These are phyloP conservation scores for Colletotrichum tanaceti DNA, from an alignment of 2,329 filamentous ascomycete genomes.

Conservation along the genomic window DNA sequence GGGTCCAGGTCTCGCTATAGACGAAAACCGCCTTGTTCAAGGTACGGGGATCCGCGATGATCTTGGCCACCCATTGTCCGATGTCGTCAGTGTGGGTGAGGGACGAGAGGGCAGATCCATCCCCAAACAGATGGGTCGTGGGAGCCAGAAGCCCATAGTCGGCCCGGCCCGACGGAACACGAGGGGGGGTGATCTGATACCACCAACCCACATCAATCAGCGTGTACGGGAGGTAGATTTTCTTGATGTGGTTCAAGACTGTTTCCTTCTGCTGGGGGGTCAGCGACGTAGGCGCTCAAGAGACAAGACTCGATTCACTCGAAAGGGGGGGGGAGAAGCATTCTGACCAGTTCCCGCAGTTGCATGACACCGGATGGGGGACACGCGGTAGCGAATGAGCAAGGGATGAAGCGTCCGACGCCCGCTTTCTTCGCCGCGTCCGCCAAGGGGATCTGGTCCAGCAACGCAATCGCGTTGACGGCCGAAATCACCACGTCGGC, in stretches of 20 bases:
- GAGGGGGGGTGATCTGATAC: slow-evolving; percentile 58
- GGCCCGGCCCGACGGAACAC: slow-evolving; percentile 48
- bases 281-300: neutral
- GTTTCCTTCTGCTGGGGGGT: slow-evolving; percentile 55
- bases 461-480: slow-evolving; percentile 50
- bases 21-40: slow-evolving; percentile 64
- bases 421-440: slow-evolving; percentile 61
- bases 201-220: slow-evolving; percentile 70
- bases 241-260: slow-evolving; percentile 61
- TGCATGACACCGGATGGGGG: slow-evolving; percentile 51
- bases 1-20: slow-evolving; percentile 58
- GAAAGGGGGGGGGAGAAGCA: neutral
- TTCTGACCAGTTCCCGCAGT: slow-evolving; percentile 42
- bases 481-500: slow-evolving; percentile 59
- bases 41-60: slow-evolving; percentile 64
- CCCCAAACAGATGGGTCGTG: slow-evolving; percentile 54
- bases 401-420: slow-evolving; percentile 64
- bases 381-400: slow-evolving; percentile 58
- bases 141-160: slow-evolving; percentile 55
- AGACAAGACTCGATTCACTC: neutral
- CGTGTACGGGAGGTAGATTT: slow-evolving; percentile 63
- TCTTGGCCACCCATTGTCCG: slow-evolving; percentile 61
- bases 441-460: slow-evolving; percentile 58
- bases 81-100: slow-evolving; percentile 64
- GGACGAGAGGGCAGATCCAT: slow-evolving; percentile 57